Conservation (phyloP, 495 filamentous ascomycete genomes). For the Tuber umbilicatum region DNA sequence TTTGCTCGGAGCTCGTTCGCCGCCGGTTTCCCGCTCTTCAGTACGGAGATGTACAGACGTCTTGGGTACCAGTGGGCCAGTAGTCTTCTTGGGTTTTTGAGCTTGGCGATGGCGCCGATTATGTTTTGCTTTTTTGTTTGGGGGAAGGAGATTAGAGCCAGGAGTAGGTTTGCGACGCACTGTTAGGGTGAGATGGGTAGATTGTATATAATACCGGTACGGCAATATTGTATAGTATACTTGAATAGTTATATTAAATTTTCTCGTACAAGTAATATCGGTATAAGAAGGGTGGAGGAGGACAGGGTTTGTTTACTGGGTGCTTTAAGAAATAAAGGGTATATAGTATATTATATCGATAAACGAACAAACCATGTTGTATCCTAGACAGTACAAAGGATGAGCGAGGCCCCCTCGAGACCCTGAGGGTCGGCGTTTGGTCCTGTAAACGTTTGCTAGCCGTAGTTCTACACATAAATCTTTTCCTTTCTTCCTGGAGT, state of each 20-base stretch:
- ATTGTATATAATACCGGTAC: no score
- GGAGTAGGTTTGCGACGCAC: constrained; percentile 52
- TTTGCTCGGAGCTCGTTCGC: constrained; percentile 78
- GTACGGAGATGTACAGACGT: constrained; percentile 55
- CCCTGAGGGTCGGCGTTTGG: neutral
- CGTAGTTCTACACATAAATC: neutral
- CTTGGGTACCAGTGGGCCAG: constrained; percentile 70
- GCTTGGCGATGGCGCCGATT: constrained; percentile 57
- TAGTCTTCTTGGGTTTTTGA: constrained; percentile 61
- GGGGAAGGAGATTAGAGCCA: constrained; percentile 48
- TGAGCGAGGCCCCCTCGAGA: neutral
- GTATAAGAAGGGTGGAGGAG: no score
- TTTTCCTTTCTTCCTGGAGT: neutral
- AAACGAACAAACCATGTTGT: neutral
- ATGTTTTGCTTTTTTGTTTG: constrained; percentile 35
- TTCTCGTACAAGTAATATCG: no score
- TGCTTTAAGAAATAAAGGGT: neutral
- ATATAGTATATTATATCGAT: neutral
- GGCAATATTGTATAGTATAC: no score
- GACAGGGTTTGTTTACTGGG: neutral
- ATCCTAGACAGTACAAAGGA: neutral
- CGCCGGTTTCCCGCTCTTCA: constrained; percentile 68
- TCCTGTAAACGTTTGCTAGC: neutral
- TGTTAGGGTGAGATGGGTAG: constrained; percentile 9
- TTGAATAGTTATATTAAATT: no score